A percentile compares a stretch with the other conserved stretches of the same genome.
Evolutionary conservation across 495 filamentous ascomycete species (phyloP).

Genomic region (Aspergillus egyptiacus): DNA sequence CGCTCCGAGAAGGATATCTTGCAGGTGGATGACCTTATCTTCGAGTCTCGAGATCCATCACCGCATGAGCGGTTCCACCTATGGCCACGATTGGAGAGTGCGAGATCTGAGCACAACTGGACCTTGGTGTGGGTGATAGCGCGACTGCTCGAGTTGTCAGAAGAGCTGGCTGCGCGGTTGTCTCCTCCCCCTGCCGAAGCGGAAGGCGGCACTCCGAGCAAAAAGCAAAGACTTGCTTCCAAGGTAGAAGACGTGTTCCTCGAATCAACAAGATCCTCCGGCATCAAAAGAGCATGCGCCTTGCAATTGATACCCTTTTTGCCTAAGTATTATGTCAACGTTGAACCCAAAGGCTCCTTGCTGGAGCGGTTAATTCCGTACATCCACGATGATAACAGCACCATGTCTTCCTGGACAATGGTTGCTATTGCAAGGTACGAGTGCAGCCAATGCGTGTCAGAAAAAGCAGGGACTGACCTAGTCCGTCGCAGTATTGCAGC

Average conservation of each 20-base stretch:
- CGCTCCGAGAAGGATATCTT: constrained; percentile 66
- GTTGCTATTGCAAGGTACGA: constrained; percentile 55
- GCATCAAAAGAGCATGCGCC: constrained; percentile 54
- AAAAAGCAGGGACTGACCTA: constrained; percentile 9
- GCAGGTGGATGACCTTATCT: constrained; percentile 67
- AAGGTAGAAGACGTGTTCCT: constrained; percentile 56
- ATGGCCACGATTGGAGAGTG: constrained; percentile 36
- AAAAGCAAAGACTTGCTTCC: constrained; percentile 56
- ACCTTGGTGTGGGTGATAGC: constrained; percentile 40
- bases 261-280: constrained; percentile 50
- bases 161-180: constrained; percentile 16
- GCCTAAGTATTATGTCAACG: constrained; percentile 31
- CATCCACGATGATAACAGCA: constrained; percentile 51
- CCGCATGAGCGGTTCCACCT: constrained; percentile 20
- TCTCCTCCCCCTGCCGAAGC: constrained; percentile 8
- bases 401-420: constrained; percentile 59
- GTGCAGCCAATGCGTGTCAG: neutral
- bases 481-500: constrained; percentile 26
- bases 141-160: constrained; percentile 28
- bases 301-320: constrained; percentile 79
- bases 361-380: constrained; percentile 44
- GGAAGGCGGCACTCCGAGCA: constrained; percentile 33
- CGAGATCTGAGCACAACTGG: constrained; percentile 46
- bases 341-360: constrained; percentile 39
- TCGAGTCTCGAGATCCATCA: constrained; percentile 33